These are phyloP conservation scores for Cubamyces sp. DNA, from an alignment of 768 basidiomycete species.

Conservation along the genomic window DNA sequence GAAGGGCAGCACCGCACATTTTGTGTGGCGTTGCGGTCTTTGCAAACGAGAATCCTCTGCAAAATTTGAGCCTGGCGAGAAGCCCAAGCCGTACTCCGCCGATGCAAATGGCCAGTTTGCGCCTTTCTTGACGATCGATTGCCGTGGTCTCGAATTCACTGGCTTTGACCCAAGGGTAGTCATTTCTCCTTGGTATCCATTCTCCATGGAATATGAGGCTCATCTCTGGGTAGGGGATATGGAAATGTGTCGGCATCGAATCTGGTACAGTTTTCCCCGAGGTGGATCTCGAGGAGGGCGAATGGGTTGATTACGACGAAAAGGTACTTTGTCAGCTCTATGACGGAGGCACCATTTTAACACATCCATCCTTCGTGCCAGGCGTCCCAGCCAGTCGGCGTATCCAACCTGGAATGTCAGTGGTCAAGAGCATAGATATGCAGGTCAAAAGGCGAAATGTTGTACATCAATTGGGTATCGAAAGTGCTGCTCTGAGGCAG, in stretches of 20 bases:
- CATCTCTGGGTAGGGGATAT: constrained; percentile 60
- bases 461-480: too few species aligned
- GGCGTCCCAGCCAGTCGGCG: constrained; percentile 66
- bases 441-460: neutral
- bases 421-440: constrained; percentile 65
- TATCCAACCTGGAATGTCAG: constrained; percentile 66
- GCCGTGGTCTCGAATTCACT: constrained; percentile 83
- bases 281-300: constrained; percentile 64
- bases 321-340: constrained; percentile 54
- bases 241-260: constrained; percentile 72
- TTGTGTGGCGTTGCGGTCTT: constrained; percentile 79
- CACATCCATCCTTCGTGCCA: constrained; percentile 32
- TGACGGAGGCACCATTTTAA: neutral
- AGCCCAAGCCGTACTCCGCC: constrained; percentile 57
- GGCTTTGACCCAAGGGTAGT: constrained; percentile 75
- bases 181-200: neutral
- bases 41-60: constrained; percentile 86
- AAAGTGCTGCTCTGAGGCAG: too few species aligned
- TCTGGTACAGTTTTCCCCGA: constrained; percentile 62
- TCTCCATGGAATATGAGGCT: constrained; percentile 1
- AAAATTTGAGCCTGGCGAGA: constrained; percentile 64
- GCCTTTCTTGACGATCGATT: constrained; percentile 76
- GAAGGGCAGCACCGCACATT: constrained; percentile 71
- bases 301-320: constrained; percentile 93
- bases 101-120: constrained; percentile 64